Base-by-base conservation (phyloP, 371 early-diverging fungal genomes). In the Pancytospora epiphaga region DNA sequence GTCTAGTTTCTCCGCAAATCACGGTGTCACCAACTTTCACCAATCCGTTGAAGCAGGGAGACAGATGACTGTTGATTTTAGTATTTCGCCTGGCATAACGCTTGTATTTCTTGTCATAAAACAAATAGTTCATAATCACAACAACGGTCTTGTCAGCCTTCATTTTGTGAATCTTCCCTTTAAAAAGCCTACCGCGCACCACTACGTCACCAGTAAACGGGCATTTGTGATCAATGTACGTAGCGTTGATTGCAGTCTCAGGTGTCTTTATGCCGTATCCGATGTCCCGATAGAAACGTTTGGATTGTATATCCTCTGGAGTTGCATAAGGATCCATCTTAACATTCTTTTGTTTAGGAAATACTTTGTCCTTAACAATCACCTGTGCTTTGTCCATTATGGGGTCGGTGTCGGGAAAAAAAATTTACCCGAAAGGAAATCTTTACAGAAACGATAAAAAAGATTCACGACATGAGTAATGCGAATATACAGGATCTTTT, bases 31-130 rank as follows among this genome's bases (percentile, higher is more conserved):
- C 95, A 72, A 85, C 78, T 81, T 88, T 85, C 37, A 95, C 88
- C 33, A 83, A 57, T 81, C 92, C 92, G 73, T 93, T 87, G 87
- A 96, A 98, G 83, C 89, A 89, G 71, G 98, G 98, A 71, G 91
- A 90, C 70, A 94, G 78, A 85, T 98, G 98, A 79, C 94, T 95
- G 71, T 93, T 89, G 77, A 98, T 83, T 88, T 95, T 95, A 87
- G 89, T 95, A 89, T 96, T 95, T 81, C 98, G 89, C 90, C 95
- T 97, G 87, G 96, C 96, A 85, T 93, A 98, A 88, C 96, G 92
- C 88, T 95, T 93, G 89, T 98, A 98, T 87, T 98, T 98, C 84
- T 89, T 87, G 83, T 95, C 87, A 87, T 90, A 96, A 88, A 94
- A 94, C 74, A 98, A 88, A 88, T 96, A 95, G 82, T 95, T 95